These are phyloP conservation scores for Pythium utonaiense DNA, from an alignment of 352 stramenopile species.

Conservation along the genomic window DNA sequence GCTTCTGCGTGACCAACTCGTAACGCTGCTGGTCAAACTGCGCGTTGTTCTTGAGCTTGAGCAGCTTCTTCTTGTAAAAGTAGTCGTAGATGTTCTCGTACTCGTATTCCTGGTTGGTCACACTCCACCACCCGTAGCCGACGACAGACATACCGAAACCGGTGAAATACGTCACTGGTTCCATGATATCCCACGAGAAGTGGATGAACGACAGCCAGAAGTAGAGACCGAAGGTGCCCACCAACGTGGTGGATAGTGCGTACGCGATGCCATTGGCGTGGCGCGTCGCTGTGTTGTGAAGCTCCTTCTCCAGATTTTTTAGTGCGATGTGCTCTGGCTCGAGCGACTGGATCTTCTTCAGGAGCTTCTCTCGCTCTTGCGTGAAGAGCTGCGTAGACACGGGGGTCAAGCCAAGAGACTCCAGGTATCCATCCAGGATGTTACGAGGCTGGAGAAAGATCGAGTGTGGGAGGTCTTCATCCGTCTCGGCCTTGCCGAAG, in stretches of 20 bases:
- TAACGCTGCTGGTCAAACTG: conserved; percentile 57
- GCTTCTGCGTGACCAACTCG: conserved; percentile 34
- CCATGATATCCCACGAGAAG: conserved; percentile 90
- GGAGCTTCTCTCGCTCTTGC: conserved; percentile 54
- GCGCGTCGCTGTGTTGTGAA: conserved; percentile 55
- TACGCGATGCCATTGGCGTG: conserved; percentile 58
- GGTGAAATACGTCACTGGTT: conserved; percentile 88
- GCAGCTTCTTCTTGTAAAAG: conserved; percentile 64
- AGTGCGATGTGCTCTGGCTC: conserved; percentile 70
- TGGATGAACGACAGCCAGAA: conserved; percentile 88
- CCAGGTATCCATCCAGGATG: conserved; percentile 73
- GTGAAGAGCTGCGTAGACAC: conserved; percentile 66
- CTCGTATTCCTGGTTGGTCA: conserved; percentile 86
- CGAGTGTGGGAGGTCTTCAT: conserved; percentile 67
- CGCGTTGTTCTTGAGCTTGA: conserved; percentile 48
- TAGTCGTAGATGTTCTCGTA: conserved; percentile 89
- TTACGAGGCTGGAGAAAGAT: conserved; percentile 82
- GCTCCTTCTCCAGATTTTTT: conserved; percentile 53
- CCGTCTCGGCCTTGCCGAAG: conserved; percentile 62
- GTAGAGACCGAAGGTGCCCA: conserved; percentile 80
- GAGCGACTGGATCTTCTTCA: conserved; percentile 63
- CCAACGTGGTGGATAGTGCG: conserved; percentile 53
- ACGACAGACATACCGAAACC: conserved; percentile 77
- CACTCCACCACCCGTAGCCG: conserved; percentile 80
- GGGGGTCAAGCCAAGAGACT: conserved; percentile 69